Base-by-base conservation (phyloP, 164 flowering plant genomes). In the Sextonia rubra region DNA sequence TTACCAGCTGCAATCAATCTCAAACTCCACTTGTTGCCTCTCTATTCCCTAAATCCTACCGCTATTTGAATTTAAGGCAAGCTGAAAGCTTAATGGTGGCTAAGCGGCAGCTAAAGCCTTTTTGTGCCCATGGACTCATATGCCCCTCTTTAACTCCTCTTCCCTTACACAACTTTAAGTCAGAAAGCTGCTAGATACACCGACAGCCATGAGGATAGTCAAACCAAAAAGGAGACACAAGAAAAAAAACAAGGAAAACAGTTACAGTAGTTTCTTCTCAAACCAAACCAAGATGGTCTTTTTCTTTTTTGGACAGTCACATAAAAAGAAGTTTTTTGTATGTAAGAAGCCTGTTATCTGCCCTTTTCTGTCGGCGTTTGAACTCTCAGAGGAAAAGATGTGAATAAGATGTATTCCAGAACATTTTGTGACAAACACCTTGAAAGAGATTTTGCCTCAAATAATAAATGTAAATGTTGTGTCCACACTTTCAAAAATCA, bases 271-370 rank as follows among this genome's bases (percentile, higher is more conserved):
- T 44, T 37, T 37, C 69, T 66, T 23, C 52, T 66, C 52, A 44
- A 66, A 66, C 52, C 24, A 23, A 66, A 66, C 24, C 49, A 27
- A 23, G 55, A 37, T 29, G 55, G 44, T 30, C 22, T 15, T 44
- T 20, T 8, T 37, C 44, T 37, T 66, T 66, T 66, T 8, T 18
- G 27, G 17, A 29, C 44, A 64, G 4, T 47, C 20, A 25, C 26
- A 47, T 66, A 66, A 25, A 66, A 66, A 44, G 69, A 66, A 66
- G 52, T 37, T 66, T 37, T 37, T 22, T 66, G 55, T 55, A 66
- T 61, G 26, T 22, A 24, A 22, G 27, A 22, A 5, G 29, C 24
- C 12, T 61, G 12, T 61, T 61, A 11, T 24, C 17, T 9, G 12
- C 64, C 26, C 27, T 66, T 66, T 66, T 44, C 52, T 4, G 52